phyloP scores from a whole-genome alignment of 176 grass and related monocot genomes.

The Eleusine indica region DNA sequence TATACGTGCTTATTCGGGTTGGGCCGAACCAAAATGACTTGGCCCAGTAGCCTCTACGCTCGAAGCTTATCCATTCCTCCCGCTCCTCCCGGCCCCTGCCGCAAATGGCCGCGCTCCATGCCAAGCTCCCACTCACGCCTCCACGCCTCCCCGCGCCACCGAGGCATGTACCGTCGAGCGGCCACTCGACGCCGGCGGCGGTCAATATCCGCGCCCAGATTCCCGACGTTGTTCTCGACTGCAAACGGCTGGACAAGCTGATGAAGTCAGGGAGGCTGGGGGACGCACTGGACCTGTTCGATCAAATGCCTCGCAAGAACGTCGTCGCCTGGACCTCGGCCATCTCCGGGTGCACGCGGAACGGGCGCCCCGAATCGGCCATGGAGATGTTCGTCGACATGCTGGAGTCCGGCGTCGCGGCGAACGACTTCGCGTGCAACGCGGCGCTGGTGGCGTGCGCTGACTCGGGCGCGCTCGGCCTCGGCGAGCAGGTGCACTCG shows the following conservation, averaged over 20 bases:
- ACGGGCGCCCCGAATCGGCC: conserved; percentile 18
- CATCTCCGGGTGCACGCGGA: conserved; percentile 59
- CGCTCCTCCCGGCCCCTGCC: not conserved
- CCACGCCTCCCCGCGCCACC: not conserved
- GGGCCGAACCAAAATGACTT: not conserved
- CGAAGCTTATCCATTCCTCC: conserved; percentile 11
- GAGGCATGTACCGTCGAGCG: not conserved
- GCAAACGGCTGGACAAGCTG: conserved; percentile 49
- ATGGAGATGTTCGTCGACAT: conserved; percentile 52
- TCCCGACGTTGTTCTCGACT: conserved; percentile 46
- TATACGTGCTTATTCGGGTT: not conserved
- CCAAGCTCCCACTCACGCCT: not conserved
- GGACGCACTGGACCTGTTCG: conserved; percentile 55
- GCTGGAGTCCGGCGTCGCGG: conserved; percentile 50
- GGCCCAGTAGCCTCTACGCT: too few species aligned
- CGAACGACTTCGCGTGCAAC: conserved; percentile 76
- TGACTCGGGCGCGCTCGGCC: conserved; percentile 30
- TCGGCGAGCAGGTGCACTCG: conserved; percentile 71
- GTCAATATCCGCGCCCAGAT: not conserved
- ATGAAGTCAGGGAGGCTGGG: conserved; percentile 54
- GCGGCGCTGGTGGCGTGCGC: conserved; percentile 67
- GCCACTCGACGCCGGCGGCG: not conserved
- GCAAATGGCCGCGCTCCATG: conserved; percentile 30
- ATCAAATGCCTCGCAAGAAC: conserved; percentile 69
- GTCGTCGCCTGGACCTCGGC: conserved; percentile 78